phyloP scores from a whole-genome alignment of 2,329 filamentous ascomycete genomes.

The Fonsecaea nubica region DNA sequence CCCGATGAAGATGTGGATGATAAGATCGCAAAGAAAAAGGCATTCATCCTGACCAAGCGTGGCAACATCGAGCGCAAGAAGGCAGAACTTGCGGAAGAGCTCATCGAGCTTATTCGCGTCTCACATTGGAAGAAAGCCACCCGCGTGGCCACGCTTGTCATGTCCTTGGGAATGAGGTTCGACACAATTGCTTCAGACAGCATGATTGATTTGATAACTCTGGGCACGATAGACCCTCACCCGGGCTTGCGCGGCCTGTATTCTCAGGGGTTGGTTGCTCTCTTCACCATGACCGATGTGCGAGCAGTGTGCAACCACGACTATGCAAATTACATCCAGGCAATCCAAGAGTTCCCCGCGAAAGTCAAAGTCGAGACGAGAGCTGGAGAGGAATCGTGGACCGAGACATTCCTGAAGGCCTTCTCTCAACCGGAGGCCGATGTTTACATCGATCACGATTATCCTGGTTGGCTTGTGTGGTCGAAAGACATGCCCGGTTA shows the following conservation, averaged over 20 bases:
- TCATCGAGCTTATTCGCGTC: conserved; percentile 75
- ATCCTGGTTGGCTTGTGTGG: conserved; percentile 97
- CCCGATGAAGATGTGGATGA: conserved; percentile 69
- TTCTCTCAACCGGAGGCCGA: conserved; percentile 81
- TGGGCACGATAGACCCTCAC: conserved; percentile 87
- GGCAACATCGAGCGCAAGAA: conserved; percentile 83
- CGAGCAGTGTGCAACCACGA: conserved; percentile 84
- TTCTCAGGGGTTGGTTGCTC: conserved; percentile 75
- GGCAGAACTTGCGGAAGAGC: conserved; percentile 76
- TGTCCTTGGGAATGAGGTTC: conserved; percentile 90
- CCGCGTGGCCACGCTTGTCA: conserved; percentile 85
- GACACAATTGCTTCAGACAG: conserved; percentile 81
- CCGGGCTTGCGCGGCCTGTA: conserved; percentile 84
- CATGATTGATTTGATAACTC: conserved; percentile 81
- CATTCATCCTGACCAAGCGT: conserved; percentile 77
- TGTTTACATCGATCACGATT: conserved; percentile 89
- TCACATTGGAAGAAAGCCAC: conserved; percentile 98
- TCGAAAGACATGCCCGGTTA: conserved; percentile 83
- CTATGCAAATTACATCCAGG: conserved; percentile 83
- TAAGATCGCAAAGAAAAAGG: conserved; percentile 69
- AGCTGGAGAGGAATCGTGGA: conserved; percentile 78
- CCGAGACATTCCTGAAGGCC: conserved; percentile 74
- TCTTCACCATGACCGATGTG: conserved; percentile 87
- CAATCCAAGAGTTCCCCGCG: conserved; percentile 78
- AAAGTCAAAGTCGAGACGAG: conserved; percentile 76